Evolutionary conservation across 106 monocot species (phyloP), one percentile per base, ranked within the genome.

Genomic region (Allium sativum): DNA sequence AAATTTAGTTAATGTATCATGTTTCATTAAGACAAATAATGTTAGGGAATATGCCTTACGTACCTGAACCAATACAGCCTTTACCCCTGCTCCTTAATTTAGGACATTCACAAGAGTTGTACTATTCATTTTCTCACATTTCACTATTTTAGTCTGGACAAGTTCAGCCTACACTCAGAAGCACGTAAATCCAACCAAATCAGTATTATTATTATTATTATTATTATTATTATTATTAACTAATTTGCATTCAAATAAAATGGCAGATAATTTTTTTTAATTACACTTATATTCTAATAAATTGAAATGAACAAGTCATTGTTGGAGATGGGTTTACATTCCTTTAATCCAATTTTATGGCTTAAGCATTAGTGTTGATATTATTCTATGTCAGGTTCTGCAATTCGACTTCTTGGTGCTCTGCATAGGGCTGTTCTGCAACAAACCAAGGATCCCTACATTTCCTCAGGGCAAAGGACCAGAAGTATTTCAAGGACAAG

Each of bases 341-440:
- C 51, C 12, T 52, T 52, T 52, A 16, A 52, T 52, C 9, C 3
- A 52, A 12, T 42, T 40, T 11, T 22, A 7, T 22, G 7, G 11
- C n/a, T 12, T 18, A 0, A 5, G 31, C 31, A 31, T 31, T 31
- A 31, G 31, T 31, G 31, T 31, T 31, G 2, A 31, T 31, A 31
- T 31, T 31, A 31, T 31, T n/a, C n/a, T n/a, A 31, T 31, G 31
- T 8, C 70, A 85, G 85, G 68, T 63, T 4, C 69, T 76, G 42
- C 48, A 51, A 10, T 53, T 70, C 31, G 79, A 82, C 31, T 82
- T 86, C 52, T 60, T 86, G n/a, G 55, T 86, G 7, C 71, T 86
- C 12, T 78, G 81, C 57, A 62, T 86, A 3, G 88, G 88, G 20
- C 47, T 73, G 12, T 83, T 77, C 74, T 79, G 82, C 22, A 77